Conservation (phyloP, 768 basidiomycete genomes). For the Boletus tomentosulus region DNA sequence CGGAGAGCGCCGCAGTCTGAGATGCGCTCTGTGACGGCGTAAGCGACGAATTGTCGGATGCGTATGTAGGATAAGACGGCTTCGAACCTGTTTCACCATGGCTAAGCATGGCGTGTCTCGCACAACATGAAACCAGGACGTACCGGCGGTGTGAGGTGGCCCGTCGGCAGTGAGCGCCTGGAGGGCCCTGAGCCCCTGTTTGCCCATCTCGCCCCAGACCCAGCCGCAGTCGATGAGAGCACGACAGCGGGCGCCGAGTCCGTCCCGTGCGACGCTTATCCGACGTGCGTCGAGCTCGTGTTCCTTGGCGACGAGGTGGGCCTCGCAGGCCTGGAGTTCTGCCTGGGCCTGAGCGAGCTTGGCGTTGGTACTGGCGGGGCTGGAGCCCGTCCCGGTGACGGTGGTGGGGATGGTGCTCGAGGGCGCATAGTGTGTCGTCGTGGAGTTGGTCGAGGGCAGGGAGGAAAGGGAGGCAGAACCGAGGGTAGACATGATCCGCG, state of each 20-base stretch:
- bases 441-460: conserved; percentile 31
- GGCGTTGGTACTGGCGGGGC: conserved; percentile 19
- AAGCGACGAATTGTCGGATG: conserved; percentile 60
- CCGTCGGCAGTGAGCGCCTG: conserved; percentile 12
- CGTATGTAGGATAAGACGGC: conserved; percentile 18
- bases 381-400: conserved; percentile 16
- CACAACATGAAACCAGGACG: background rate
- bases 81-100: background rate
- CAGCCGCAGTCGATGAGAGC: conserved; percentile 69
- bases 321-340: conserved; percentile 80
- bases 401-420: background rate
- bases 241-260: conserved; percentile 55
- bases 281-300: conserved; percentile 53
- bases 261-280: conserved; percentile 53
- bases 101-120: background rate
- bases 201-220: conserved; percentile 65
- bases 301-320: conserved; percentile 67
- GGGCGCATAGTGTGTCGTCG: background rate
- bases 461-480: conserved; percentile 45
- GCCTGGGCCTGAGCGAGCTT: conserved; percentile 67
- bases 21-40: conserved; percentile 78
- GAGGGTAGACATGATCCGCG: conserved; percentile 21
- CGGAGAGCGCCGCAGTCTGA: conserved; percentile 35
- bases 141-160: conserved; percentile 7
- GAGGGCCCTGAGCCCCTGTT: conserved; percentile 44